Base-by-base conservation (phyloP, 2,329 filamentous ascomycete species). In the Pseudogymnoascus sp. region DNA sequence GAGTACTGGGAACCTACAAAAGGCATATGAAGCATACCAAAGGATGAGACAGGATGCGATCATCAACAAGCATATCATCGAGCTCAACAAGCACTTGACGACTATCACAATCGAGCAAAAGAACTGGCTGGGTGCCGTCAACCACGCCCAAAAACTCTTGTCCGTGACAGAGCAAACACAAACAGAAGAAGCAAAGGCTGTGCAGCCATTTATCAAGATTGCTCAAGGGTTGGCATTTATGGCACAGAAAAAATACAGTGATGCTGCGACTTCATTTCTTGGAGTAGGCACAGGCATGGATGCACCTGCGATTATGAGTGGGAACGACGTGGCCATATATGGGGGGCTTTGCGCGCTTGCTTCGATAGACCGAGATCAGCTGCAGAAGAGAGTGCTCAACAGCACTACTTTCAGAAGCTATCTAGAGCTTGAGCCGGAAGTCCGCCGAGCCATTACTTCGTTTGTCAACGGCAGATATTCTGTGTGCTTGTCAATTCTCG, bases 401-500 rank as follows among this genome's bases (percentile, higher is more conserved):
- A 96, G 91, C 72, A 79, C 79, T 35, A 80, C 82, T 10, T 99
- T 99, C 78, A 88, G 95, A 61, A 86, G 84, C 53, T 96, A 95
- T 72, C 83, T 99, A 13, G 95, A 97, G 74, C 82, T 96, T 0
- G 95, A 97, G 75, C 92, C 93, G 3, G 93, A 97, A 71, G 89
- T 99, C 66, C 90, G 95, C 67, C 93, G 93, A 64, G 93, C 95
- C 11, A 89, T 99, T 69, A 85, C 85, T 6, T 87, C 91, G 73
- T 99, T 97, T 77, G 91, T 93, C 69, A 91, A 89, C 68, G 91
- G 91, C 65, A 90, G 96, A 70, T 99, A 97, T 75, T 88, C 90
- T 8, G 84, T 84, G 47, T 97, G 93, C 74, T 80, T 99, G 50
- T 82, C 86, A 56, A 91, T 93, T 37, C 82, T 99, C 0, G 90